phyloP scores from a whole-genome alignment of 2,329 filamentous ascomycete genomes.

The Aspergillus bombycis region DNA sequence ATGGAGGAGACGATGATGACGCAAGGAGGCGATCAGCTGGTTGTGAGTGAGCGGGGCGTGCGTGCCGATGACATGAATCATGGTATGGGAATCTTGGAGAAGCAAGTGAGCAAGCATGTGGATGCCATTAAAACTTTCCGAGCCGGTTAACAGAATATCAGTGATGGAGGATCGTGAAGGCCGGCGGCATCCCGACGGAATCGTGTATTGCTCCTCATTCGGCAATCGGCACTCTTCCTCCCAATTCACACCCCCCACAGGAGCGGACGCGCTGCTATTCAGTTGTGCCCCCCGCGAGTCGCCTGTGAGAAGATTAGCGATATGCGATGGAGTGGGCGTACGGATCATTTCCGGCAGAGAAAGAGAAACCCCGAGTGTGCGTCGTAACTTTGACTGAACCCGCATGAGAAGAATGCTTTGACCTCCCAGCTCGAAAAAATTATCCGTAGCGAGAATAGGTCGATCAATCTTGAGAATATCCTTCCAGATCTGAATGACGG shows the following conservation, averaged over 20 bases:
- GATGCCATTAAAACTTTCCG: background rate
- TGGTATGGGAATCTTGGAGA: background rate
- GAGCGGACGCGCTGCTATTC: background rate
- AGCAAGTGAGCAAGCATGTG: background rate
- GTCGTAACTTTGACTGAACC: background rate
- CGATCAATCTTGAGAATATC: too few relatives aligned
- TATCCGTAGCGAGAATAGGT: too few relatives aligned
- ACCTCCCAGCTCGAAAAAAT: background rate
- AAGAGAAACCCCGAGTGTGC: background rate
- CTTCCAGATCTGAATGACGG: too few relatives aligned
- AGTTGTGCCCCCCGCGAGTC: background rate
- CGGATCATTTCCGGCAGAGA: background rate
- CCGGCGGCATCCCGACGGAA: background rate
- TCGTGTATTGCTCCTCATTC: background rate
- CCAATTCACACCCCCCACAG: background rate
- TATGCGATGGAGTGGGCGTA: background rate
- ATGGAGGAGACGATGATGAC: background rate
- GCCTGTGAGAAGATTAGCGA: background rate
- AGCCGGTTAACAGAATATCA: background rate
- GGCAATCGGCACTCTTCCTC: background rate
- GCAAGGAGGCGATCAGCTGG: background rate
- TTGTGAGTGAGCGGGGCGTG: background rate
- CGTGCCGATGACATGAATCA: background rate
- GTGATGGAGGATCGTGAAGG: background rate
- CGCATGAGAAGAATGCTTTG: background rate